Base-by-base conservation (phyloP, 352 stramenopile species). In the Phytophthora niederhauseri region DNA sequence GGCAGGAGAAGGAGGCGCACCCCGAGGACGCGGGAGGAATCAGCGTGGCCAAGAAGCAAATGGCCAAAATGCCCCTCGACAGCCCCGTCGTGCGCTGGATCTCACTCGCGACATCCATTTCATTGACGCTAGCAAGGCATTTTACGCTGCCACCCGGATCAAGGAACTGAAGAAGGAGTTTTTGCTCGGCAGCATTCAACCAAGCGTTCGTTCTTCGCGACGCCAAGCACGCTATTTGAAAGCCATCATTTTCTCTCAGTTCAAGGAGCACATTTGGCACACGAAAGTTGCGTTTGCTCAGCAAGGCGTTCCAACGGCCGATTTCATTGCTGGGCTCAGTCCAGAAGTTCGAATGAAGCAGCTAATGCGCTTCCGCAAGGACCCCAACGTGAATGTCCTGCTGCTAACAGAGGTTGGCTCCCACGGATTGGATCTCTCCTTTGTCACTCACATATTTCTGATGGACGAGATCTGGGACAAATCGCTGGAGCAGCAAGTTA, bases 401-500 rank as follows among this genome's bases (percentile, higher is more conserved):
- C 76, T 99, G 11, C 76, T 99, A 22, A 94, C 84, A 0, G 97
- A 98, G 43, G 91, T 99, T 63, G 98, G 97, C 1, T 97, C 88
- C 19, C 90, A 98, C 57, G 98, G 98, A 12, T 85, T 99, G 51
- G 97, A 99, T 67, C 77, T 99, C 11, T 98, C 92, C 45, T 99
- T 99, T 80, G 95, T 99, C 20, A 99, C 97, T 24, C 96, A 99
- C 74, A 98, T 99, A n/a, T 99, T 99, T 62, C 77, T 99, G 31
- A 89, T 99, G 68, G 97, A 99, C 50, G 90, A 98, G 62, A 97
- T 99, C 34, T 99, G 89, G 87, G 97, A 99, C 73, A 97, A 97
- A 61, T 97, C 87, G 12, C 71, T 99, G 14, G 90, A 98, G 70
- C 78, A 97, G 28, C 98, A 99, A 80, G 95, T 99, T 49, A 85